Evolutionary conservation across 139 green algal genomes (phyloP).

Genomic region (Mychonastes homosphaera): DNA sequence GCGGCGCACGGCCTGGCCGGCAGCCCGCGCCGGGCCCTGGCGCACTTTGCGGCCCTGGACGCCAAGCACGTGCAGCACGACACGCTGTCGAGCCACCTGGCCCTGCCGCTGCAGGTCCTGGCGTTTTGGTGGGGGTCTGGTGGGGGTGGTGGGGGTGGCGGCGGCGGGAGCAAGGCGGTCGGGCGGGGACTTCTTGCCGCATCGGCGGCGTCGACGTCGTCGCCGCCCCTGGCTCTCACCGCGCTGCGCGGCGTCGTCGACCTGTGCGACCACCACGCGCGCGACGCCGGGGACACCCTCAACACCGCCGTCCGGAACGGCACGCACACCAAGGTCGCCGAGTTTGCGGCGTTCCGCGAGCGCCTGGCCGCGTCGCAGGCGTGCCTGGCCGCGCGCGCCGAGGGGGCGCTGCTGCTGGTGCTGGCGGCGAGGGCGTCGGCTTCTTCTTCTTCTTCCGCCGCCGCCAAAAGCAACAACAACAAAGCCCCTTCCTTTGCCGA

Average conservation of each 20-base stretch:
- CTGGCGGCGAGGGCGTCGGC: background rate
- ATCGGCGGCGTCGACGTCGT: no score
- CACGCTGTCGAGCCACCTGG: slow-evolving; percentile 46
- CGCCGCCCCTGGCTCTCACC: background rate
- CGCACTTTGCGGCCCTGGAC: slow-evolving; percentile 39
- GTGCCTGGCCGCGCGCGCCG: slow-evolving; percentile 24
- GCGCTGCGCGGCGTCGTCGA: slow-evolving; percentile 28
- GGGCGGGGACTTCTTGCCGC: background rate
- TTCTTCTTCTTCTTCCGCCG: no score
- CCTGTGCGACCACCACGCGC: slow-evolving; percentile 55
- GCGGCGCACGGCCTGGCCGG: slow-evolving; percentile 46
- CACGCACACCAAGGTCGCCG: slow-evolving; percentile 66
- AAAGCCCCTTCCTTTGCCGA: no score
- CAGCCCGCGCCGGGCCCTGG: slow-evolving; percentile 18
- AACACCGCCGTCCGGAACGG: slow-evolving; percentile 47
- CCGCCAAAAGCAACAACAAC: no score
- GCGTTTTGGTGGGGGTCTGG: background rate
- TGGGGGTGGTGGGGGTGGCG: background rate
- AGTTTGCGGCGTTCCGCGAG: slow-evolving; percentile 74
- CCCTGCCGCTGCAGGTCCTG: slow-evolving; percentile 30
- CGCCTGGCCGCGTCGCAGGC: slow-evolving; percentile 48
- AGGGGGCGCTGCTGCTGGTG: slow-evolving; percentile 11
- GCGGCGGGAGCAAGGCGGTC: background rate
- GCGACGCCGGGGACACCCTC: slow-evolving; percentile 58
- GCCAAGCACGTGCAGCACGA: slow-evolving; percentile 71